Base-by-base conservation (phyloP, 2,329 filamentous ascomycete genomes). In the Monosporascus sp. region DNA sequence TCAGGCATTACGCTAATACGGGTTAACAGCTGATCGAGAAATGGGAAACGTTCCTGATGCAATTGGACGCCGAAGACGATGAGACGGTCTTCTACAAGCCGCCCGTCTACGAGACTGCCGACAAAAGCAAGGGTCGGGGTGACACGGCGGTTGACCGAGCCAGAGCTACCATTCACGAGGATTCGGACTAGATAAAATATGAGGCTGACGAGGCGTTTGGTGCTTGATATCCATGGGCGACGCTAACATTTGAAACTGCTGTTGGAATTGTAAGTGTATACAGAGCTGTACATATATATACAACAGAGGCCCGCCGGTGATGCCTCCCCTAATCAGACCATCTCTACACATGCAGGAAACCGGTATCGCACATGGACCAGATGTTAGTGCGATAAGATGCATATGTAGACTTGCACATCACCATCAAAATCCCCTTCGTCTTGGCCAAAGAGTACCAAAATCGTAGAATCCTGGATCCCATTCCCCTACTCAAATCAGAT, bases 11-110 rank as follows among this genome's bases (percentile, higher is more conserved):
- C 42, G 48, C 63, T 66, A 56, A 70, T 62, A 61, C 1, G 7
- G 46, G 52, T 50, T 41, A 7, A 18, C 56, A 84, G 79, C 71
- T 83, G 58, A 84, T 85, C 65, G 94, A 99, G 72, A 86, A 97
- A 57, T 99, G 94, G 94, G 94, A 99, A 74, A 97, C 94, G 0
- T 99, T 96, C 76, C 79, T 99, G 50, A 86, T 97, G 80, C 94
- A 97, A 69, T 78, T 99, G 44, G 94, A 99, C 68, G 89, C 90
- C 8, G 93, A 96, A 63, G 93, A 97, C 54, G 90, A 96, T 59
- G 90, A 85, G 56, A 78, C 80, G 4, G 80, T 79, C 11, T 86
- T 86, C 64, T 86, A 86, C 68, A 78, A 80, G 52, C 82, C 83
- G 5, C 82, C 83, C 3, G 78, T 84, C n/a, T 76, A 80, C 59